Percentiles rank a stretch among this genome's conserved stretches.
phyloP scores from a whole-genome alignment of 306 rosid species.

The Coriaria nepalensis region DNA sequence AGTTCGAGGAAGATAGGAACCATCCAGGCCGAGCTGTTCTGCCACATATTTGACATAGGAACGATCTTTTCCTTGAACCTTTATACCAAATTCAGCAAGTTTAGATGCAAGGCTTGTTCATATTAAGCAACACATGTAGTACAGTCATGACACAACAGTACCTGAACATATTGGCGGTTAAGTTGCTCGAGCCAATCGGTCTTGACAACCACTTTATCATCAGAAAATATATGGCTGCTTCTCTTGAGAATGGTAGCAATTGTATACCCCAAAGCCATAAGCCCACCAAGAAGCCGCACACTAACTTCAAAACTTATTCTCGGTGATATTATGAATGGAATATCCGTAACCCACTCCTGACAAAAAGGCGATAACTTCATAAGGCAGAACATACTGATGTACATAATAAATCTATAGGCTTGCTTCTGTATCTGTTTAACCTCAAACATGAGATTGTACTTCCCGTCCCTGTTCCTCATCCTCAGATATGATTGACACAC shows the following conservation, averaged over 20 bases:
- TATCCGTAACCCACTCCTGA: slow-evolving; percentile 98
- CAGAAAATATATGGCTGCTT: slow-evolving; percentile 68
- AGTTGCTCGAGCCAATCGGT: slow-evolving; percentile 96
- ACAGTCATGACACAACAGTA: slow-evolving; percentile 14
- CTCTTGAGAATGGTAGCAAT: slow-evolving; percentile 91
- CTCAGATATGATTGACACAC: slow-evolving; percentile 97
- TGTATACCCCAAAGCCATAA: slow-evolving; percentile 98
- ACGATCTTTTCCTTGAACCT: slow-evolving; percentile 98
- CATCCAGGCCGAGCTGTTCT: slow-evolving; percentile 70
- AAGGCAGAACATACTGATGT: no score
- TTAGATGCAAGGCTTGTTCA: neutral
- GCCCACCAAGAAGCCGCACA: slow-evolving; percentile 97
- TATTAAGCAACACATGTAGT: neutral
- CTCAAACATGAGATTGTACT: slow-evolving; percentile 99
- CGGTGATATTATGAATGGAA: slow-evolving; percentile 95
- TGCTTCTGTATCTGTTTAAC: slow-evolving; percentile 28
- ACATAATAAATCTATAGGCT: no score
- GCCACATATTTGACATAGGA: slow-evolving; percentile 51
- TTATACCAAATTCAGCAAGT: slow-evolving; percentile 23
- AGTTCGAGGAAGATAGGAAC: slow-evolving; percentile 86
- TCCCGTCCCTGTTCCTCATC: slow-evolving; percentile 98
- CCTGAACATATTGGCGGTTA: slow-evolving; percentile 89
- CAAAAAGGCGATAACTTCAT: slow-evolving; percentile 21
- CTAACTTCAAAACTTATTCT: slow-evolving; percentile 96
- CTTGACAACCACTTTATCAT: slow-evolving; percentile 72